Percentiles rank a stretch among this genome's conserved stretches.
Conservation (phyloP, 345 rosid species). For the Lagerstroemia speciosa region DNA sequence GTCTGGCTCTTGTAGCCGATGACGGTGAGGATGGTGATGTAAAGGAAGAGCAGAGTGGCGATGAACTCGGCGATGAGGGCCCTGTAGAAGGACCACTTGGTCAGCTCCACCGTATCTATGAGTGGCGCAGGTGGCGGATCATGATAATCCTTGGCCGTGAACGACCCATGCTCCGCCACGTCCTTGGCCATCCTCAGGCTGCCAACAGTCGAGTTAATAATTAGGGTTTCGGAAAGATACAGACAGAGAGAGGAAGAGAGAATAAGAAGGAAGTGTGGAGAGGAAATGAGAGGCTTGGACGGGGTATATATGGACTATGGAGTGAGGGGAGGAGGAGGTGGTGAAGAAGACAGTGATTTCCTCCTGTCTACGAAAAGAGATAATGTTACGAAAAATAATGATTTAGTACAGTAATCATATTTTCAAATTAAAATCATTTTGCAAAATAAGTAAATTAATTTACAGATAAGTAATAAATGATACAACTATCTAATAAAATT, state of each 20-base stretch:
- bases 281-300: neutral
- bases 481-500: too few relatives aligned
- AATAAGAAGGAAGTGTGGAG: neutral
- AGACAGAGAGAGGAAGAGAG: neutral
- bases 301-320: neutral
- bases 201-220: too few relatives aligned
- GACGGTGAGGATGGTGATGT: constrained; percentile 17
- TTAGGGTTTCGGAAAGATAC: too few relatives aligned
- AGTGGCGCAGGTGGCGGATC: constrained; percentile 22
- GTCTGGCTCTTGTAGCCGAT: constrained; percentile 19
- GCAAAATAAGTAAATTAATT: too few relatives aligned
- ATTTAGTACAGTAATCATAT: too few relatives aligned
- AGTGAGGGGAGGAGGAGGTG: too few relatives aligned
- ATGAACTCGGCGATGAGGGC: constrained; percentile 24
- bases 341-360: neutral
- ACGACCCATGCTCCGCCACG: constrained; percentile 13
- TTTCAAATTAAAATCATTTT: too few relatives aligned
- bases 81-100: constrained; percentile 20
- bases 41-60: constrained; percentile 22
- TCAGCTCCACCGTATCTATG: constrained; percentile 15
- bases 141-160: constrained; percentile 17
- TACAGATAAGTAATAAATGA: too few relatives aligned
- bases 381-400: too few relatives aligned
- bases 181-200: constrained; percentile 13
- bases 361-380: too few relatives aligned